Evolutionary conservation across 352 stramenopile species (phyloP), one percentile per base, ranked within the genome.

Genomic region (Phytophthora sp.): DNA sequence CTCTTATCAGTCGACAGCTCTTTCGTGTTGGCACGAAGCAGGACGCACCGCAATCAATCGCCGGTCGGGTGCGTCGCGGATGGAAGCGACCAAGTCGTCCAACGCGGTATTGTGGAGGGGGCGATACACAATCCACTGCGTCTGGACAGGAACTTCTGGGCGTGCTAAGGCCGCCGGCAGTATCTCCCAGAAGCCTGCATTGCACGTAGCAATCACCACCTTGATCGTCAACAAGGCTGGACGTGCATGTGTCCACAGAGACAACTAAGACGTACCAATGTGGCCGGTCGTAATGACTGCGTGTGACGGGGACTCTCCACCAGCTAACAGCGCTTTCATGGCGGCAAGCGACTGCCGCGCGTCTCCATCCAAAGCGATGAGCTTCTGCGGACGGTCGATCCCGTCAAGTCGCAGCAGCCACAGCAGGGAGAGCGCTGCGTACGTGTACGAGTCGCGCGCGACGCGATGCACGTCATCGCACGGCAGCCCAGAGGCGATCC

Each of bases 61-160:
- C 9, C 77, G 73, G 4, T 56, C 52, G 1, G 69, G 64, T 11
- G 59, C 70, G 2, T 54, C 18, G 23, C 79, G 76, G 28, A 84
- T 76, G 26, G 53, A 37, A 4, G 63, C 44, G 30, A 79, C 73
- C 17, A 89, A 44, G n/a, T 60, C 32, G 45, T 87, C 61, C 45
- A 89, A 48, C 20, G 55, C 31, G 9, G 15, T 15, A 28, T 86
- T 63, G 45, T 87, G 79, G 38, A 89, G 66, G 13, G 79, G 77
- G 0, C 79, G 75, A 31, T 87, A 86, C 50, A 89, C 79, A 50
- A 89, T 71, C 77, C 69, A 89, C 57, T 89, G 79, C 30, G 71
- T 69, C 6, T 50, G 39, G 8, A 64, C 57, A 1, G 74, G 67
- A 13, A 81, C 42, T 1, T 67, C 38, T 2, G 60, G 57, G 24